Conservation (phyloP, 371 early-diverging fungal species). For the Saksenaea oblongispora region DNA sequence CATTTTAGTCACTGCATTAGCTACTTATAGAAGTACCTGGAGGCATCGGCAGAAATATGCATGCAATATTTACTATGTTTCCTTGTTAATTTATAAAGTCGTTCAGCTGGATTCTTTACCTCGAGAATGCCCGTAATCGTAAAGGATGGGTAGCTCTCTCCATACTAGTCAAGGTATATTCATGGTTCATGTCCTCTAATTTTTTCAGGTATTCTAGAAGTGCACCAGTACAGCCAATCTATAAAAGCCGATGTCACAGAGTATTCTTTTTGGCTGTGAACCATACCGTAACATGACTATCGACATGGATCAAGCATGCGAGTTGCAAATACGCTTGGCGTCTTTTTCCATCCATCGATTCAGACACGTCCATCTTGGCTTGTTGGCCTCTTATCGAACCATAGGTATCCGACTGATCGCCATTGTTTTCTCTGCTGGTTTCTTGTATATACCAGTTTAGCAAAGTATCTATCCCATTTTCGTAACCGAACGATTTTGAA, state of each 20-base stretch:
- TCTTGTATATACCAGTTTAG: conserved; percentile 22
- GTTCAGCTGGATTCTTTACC: conserved; percentile 15
- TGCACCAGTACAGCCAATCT: conserved; percentile 72
- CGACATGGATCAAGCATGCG: conserved; percentile 55
- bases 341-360: conserved; percentile 32
- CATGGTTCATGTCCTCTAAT: conserved; percentile 20
- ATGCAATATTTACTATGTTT: conserved; percentile 35
- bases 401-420: background rate
- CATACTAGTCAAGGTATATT: conserved; percentile 16
- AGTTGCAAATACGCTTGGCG: conserved; percentile 51
- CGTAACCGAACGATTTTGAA: conserved; percentile 54
- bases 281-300: conserved; percentile 35
- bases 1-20: background rate
- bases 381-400: background rate
- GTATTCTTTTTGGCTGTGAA: background rate
- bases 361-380: background rate
- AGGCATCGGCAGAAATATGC: conserved; percentile 58
- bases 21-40: conserved; percentile 33
- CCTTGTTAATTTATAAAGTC: background rate
- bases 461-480: conserved; percentile 40
- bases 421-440: background rate
- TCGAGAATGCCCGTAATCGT: conserved; percentile 20
- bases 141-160: conserved; percentile 26
- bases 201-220: conserved; percentile 50
- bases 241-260: background rate